Conservation (phyloP, 2,329 filamentous ascomycete species). For the Mollisia scopiformis region DNA sequence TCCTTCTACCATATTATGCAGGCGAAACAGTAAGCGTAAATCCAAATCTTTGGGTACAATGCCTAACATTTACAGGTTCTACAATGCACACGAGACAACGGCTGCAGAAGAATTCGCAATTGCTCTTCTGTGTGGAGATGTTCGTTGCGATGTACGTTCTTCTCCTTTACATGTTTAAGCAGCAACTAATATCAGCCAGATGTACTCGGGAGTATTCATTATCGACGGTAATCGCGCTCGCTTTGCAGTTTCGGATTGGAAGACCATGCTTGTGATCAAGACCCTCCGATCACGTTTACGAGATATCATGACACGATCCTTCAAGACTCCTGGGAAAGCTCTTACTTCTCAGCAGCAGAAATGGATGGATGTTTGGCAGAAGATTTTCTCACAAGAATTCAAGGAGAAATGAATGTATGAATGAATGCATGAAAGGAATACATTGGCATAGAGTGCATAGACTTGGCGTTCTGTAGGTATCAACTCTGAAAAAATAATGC, state of each 20-base stretch:
- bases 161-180: neutral
- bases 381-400: constrained; percentile 57
- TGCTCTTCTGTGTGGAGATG: constrained; percentile 83
- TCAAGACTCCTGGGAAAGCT: constrained; percentile 67
- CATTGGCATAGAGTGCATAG: constrained; percentile 8
- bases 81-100: constrained; percentile 89
- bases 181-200: constrained; percentile 46
- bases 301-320: constrained; percentile 73
- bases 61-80: constrained; percentile 55
- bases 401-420: constrained; percentile 30
- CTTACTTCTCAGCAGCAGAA: constrained; percentile 69
- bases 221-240: constrained; percentile 86
- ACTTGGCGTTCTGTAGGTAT: constrained; percentile 9
- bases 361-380: constrained; percentile 77
- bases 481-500: too few relatives aligned
- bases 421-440: neutral
- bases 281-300: constrained; percentile 72
- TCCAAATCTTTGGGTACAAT: neutral
- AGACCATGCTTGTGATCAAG: constrained; percentile 87
- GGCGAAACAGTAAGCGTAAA: constrained; percentile 66
- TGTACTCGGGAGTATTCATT: constrained; percentile 85
- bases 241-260: constrained; percentile 87
- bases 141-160: constrained; percentile 74
- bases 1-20: constrained; percentile 99
- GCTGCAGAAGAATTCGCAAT: constrained; percentile 81